Evolutionary conservation across 2,329 filamentous ascomycete species (phyloP).

Genomic region (Magnaporthiopsis incrustans): DNA sequence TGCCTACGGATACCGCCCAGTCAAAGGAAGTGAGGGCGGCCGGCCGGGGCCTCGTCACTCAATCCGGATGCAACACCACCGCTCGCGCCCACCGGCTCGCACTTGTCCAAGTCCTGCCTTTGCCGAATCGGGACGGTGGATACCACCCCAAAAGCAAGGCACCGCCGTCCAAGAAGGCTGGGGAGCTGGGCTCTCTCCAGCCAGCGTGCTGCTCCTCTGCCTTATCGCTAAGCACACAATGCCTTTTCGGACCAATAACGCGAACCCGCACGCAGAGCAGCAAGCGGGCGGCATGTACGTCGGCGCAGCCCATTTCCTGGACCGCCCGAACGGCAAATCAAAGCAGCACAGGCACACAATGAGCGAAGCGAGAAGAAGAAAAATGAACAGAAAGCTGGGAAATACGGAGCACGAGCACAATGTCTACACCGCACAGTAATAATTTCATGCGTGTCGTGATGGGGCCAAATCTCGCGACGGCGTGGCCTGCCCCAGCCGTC

Average conservation of each 20-base stretch:
- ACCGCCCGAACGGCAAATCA: neutral
- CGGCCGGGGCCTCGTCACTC: neutral
- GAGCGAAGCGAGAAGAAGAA: slow-evolving; percentile 1
- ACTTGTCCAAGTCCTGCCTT: neutral
- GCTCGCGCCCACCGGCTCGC: neutral
- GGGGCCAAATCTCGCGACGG: slow-evolving; percentile 2
- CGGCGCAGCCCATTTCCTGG: neutral
- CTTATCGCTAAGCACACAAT: neutral
- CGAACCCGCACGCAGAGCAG: neutral
- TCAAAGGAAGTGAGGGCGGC: neutral
- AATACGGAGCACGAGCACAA: neutral
- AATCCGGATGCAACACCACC: neutral
- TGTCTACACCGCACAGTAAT: neutral
- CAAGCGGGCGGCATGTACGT: neutral
- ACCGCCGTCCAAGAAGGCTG: neutral
- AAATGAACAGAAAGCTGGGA: neutral
- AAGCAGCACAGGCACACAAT: neutral
- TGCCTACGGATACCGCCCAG: neutral
- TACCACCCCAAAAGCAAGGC: slow-evolving; percentile 4
- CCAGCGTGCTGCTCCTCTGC: neutral
- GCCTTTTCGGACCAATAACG: slow-evolving; percentile 4
- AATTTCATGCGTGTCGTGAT: slow-evolving; percentile 6
- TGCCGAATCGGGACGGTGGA: neutral
- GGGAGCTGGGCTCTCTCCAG: neutral
- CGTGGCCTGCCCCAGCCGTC: neutral